phyloP scores from a whole-genome alignment of 768 basidiomycete species.

The Russula earlei region DNA sequence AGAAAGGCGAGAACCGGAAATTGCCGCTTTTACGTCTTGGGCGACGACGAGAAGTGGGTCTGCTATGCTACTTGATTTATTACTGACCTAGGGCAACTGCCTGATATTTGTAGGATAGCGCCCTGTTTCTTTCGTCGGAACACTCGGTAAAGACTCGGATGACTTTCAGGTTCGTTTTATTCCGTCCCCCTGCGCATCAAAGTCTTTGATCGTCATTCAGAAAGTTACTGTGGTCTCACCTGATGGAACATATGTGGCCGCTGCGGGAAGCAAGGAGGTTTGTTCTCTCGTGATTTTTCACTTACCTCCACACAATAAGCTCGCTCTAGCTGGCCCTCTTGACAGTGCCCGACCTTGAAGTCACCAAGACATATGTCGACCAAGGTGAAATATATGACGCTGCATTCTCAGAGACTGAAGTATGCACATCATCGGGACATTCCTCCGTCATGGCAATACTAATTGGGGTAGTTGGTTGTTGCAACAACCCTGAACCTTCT shows the following conservation, averaged over 20 bases:
- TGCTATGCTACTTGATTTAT: neutral
- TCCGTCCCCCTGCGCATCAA: neutral
- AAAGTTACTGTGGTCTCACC: slow-evolving; percentile 83
- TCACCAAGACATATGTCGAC: slow-evolving; percentile 40
- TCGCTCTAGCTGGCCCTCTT: slow-evolving; percentile 22
- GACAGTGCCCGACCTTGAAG: slow-evolving; percentile 30
- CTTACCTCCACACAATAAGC: neutral
- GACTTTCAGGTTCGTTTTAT: slow-evolving; percentile 69
- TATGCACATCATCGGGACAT: slow-evolving; percentile 25
- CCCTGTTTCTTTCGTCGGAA: slow-evolving; percentile 45
- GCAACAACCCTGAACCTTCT: slow-evolving; percentile 55
- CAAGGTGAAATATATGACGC: slow-evolving; percentile 83
- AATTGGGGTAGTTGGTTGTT: slow-evolving; percentile 45
- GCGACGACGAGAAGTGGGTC: slow-evolving; percentile 47
- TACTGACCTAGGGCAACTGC: neutral
- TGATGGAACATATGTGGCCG: slow-evolving; percentile 51
- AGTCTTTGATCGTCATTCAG: slow-evolving; percentile 34
- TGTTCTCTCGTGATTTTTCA: slow-evolving; percentile 15
- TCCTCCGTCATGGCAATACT: neutral
- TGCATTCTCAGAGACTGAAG: slow-evolving; percentile 60
- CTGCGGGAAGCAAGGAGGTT: slow-evolving; percentile 68
- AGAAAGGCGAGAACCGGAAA: slow-evolving; percentile 73
- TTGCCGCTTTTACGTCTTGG: slow-evolving; percentile 60
- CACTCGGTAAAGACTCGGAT: slow-evolving; percentile 53
- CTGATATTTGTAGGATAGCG: slow-evolving; percentile 37